Evolutionary conservation across 177 flowering plant species (phyloP), one percentile per base, ranked within the genome.

Genomic region (Tripterygium wilfordii): DNA sequence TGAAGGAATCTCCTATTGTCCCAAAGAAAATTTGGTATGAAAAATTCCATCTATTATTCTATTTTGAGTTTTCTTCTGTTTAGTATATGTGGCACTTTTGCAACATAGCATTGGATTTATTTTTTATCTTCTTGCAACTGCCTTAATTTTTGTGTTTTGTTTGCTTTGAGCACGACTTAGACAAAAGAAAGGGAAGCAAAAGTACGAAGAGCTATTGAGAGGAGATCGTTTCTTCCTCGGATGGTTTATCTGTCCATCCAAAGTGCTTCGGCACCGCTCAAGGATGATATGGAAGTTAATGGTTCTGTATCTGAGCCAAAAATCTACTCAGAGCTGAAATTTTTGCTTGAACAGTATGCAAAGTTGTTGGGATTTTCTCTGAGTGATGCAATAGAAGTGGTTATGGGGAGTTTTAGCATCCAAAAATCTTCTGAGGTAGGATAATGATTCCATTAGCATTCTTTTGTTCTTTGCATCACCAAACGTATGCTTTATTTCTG

Each of bases 211-310:
- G 45, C 48, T 13, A 57, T 86, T 56, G 78, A 74, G 54, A 82
- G 65, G 64, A 82, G 82, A 67, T 77, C 95, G 23, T 72, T 82
- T 59, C 63, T 92, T 57, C 98, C 98, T 19, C 77, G 94, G 44
- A 40, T 85, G 71, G 63, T 91, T 44, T 65, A 75, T 66, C 58
- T 88, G 36, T 77, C 94, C 26, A 67, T 88, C 22, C 74, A 72
- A 56, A 68, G 70, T 74, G 80, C 87, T 56, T 71, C 88, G 33
- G 52, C 69, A 41, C 64, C 75, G 32, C 35, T 75, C 12, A 82
- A 77, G 69, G 87, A 76, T 51, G 69, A 45, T 32, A 15, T 64
- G 42, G 85, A 70, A 48, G 67, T 61, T 32, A 88, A 80, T 64
- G 94, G 86, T 14, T 68, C 91, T 33, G 7, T 43, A 12, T 39